Base-by-base conservation (phyloP, 139 green algal genomes). In the Asterochloris erici region DNA sequence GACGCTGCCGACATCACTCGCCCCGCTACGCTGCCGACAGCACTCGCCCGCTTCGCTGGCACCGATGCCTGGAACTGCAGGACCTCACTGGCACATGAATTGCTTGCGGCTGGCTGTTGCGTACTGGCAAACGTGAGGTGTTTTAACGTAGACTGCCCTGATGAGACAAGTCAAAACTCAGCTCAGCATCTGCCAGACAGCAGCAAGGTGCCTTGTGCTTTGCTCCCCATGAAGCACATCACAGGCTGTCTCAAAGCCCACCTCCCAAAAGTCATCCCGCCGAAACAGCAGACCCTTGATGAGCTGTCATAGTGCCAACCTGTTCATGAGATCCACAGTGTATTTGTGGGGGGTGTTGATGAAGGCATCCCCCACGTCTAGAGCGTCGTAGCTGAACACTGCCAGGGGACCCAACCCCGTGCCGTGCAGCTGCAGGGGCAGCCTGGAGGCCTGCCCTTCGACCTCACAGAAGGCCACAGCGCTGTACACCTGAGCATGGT, bases 341-440 rank as follows among this genome's bases (percentile, higher is more conserved):
- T 91, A 90, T 81, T 90, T 86, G 86, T 96, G 92, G 83, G 91
- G 82, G 14, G 89, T 94, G 86, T 94, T 92, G 66, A 93, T 85
- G 84, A 91, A 96, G 0, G 88, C 90, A 68, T 96, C 90, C 54
- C 94, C 94, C n/a, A 97, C 86, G 79, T 97, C 93, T 73, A 97
- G 85, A 17, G 90, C 68, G 54, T 89, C 84, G 81, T 95, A 96
- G 27, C 81, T 88, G 85, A 97, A 96, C 21, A 94, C 82, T 13
- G 89, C 90, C 10, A 90, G 80, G 0, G 94, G 93, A 38, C 85
- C 90, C 79, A 94, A 84, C 54, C 90, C 91, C 66, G 82, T 84
- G 19, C 87, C 92, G 14, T 66, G 81, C 21, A 97, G 82, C 24
- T 82, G 73, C 60, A 96, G 54, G 6, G 90, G 92, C 66, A 93